phyloP scores from a whole-genome alignment of 1,284 basidiomycete genomes.

The Irpex sp. region DNA sequence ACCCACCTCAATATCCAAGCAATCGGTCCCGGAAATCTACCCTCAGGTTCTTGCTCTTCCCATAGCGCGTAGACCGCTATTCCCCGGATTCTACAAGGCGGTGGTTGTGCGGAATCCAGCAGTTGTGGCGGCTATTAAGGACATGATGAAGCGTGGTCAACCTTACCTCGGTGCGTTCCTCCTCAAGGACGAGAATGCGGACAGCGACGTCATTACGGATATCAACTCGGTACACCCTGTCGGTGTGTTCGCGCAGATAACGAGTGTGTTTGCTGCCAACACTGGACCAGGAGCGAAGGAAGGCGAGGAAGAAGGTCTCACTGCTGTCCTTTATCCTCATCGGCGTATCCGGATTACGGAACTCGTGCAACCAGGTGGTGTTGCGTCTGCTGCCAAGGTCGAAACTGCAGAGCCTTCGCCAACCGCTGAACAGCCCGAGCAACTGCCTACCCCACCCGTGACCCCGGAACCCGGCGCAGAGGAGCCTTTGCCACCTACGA shows the following conservation, averaged over 20 bases:
- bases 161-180: conserved; percentile 98
- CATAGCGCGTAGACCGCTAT: conserved; percentile 92
- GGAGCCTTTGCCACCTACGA: background rate
- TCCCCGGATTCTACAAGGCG: conserved; percentile 98
- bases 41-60: conserved; percentile 95
- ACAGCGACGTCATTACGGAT: conserved; percentile 91
- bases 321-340: conserved; percentile 94
- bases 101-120: conserved; percentile 88
- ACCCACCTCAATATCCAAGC: conserved; percentile 68
- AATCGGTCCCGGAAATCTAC: conserved; percentile 82
- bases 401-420: conserved; percentile 41
- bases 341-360: conserved; percentile 89
- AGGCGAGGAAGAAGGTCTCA: conserved; percentile 80
- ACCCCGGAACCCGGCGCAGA: conserved; percentile 29
- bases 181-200: conserved; percentile 90
- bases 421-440: conserved; percentile 22
- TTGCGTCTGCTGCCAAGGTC: conserved; percentile 35
- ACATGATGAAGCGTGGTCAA: conserved; percentile 95
- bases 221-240: conserved; percentile 87
- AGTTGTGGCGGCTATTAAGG: conserved; percentile 93
- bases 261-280: conserved; percentile 81
- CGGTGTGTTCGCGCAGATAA: conserved; percentile 97
- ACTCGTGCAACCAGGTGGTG: conserved; percentile 64
- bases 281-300: conserved; percentile 44
- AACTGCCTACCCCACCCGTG: conserved; percentile 41